These are phyloP conservation scores for Corynespora cassiicola DNA, from an alignment of 2,329 filamentous ascomycete species.

Conservation along the genomic window DNA sequence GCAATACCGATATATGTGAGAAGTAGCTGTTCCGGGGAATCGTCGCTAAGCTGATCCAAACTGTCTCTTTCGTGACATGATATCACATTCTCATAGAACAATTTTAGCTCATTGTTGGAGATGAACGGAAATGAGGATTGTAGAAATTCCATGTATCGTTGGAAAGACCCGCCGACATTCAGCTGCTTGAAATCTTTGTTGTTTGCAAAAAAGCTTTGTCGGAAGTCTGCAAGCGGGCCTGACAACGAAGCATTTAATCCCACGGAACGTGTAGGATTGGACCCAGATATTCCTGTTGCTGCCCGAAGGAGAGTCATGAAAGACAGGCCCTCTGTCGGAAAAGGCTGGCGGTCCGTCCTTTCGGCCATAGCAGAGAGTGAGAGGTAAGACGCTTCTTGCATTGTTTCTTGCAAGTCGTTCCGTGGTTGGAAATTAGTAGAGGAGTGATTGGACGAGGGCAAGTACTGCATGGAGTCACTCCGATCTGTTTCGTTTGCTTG, in stretches of 20 bases:
- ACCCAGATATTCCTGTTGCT: slow-evolving; percentile 7
- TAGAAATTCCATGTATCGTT: slow-evolving; percentile 1
- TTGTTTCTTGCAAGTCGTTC: slow-evolving; percentile 12
- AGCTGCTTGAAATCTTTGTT: neutral
- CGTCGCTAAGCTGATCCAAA: too few species aligned
- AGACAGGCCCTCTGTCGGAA: slow-evolving; percentile 9
- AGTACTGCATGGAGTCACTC: neutral
- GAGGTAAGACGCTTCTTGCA: slow-evolving; percentile 18
- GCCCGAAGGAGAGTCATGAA: slow-evolving; percentile 11
- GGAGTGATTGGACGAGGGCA: neutral
- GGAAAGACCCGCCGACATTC: slow-evolving; percentile 1
- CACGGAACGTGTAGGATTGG: slow-evolving; percentile 4
- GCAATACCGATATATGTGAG: slow-evolving; percentile 10
- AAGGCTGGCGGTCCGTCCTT: slow-evolving; percentile 10
- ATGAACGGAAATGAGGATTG: slow-evolving; percentile 5
- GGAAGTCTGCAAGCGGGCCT: slow-evolving; percentile 3
- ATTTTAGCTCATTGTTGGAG: slow-evolving; percentile 1
- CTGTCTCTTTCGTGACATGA: neutral
- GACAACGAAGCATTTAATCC: neutral
- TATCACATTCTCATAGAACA: neutral
- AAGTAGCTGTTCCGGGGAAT: slow-evolving; percentile 5
- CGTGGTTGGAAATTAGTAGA: slow-evolving; percentile 1
- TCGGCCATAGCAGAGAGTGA: slow-evolving; percentile 21
- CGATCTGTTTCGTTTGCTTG: neutral
- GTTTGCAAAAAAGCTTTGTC: neutral